Evolutionary conservation across 768 basidiomycete genomes (phyloP), one percentile per base, ranked within the genome.

Genomic region (Amanita thiersii): DNA sequence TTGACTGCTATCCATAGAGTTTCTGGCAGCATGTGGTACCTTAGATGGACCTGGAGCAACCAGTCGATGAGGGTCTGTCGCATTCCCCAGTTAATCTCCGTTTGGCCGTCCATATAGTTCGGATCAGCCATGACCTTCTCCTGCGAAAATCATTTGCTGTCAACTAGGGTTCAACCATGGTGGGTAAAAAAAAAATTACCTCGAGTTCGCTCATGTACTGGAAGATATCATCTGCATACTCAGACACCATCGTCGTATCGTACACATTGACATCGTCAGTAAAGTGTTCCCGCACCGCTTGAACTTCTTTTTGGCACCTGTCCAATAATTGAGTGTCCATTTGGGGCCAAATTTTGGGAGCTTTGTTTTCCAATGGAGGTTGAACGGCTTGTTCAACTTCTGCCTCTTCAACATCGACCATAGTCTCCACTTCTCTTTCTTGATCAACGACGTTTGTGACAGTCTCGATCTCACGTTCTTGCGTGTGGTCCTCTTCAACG

Each of bases 1-100:
- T 98, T 99, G 71, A 99, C 76, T 30, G 94, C 89, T 54, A 98
- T 98, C 96, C 96, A 99, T 12, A 98, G 77, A 2, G 96, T 99
- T 63, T 99, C 96, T 20, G 96, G 94, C 35, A 97, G 77, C 88
- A 99, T 90, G 69, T 97, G 94, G 71, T 98, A 99, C 20, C 92
- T 84, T 47, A 97, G 69, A 68, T 99, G 96, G 24, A 98, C 91
- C 59, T 98, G 94, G 41, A 94, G 75, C 17, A 99, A 74, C 96
- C 96, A 99, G 68, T 99, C 96, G 51, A 99, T 86, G 29, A 99
- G 76, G 2, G 89, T 92, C 58, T 92, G 86, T 41, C 96, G 87
- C 92, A 96, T 97, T 14, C 72, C 61, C 93, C 93, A 94, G 48
- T 66, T 76, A 52, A 99, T 86, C 63, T 98, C 94, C 44, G 76